Evolutionary conservation across 1,139 yeast genomes (phyloP).

Genomic region (Nadsonia commutata): DNA sequence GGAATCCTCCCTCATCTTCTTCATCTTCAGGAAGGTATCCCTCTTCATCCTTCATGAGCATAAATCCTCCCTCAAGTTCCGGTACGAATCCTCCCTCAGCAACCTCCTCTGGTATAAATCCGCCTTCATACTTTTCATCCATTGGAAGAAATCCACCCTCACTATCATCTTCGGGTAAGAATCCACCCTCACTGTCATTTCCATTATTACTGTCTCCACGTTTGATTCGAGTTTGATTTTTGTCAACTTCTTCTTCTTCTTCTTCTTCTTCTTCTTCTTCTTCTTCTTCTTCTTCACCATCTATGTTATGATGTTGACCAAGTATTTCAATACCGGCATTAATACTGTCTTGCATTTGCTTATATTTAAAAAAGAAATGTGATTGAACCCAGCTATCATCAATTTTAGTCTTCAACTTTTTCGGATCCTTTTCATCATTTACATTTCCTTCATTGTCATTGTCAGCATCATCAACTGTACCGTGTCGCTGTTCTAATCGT

Average conservation of each 20-base stretch:
- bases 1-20: too few relatives aligned
- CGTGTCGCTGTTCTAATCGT: slow-evolving; percentile 55
- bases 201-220: neutral
- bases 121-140: too few relatives aligned
- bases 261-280: neutral
- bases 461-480: slow-evolving; percentile 27
- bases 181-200: neutral
- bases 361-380: neutral
- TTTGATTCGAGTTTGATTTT: too few relatives aligned
- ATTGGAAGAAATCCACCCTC: slow-evolving; percentile 1
- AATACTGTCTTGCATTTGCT: neutral
- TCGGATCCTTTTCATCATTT: neutral
- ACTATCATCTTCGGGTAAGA: neutral
- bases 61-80: too few relatives aligned
- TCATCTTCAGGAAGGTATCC: neutral
- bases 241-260: neutral
- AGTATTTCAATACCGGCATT: neutral
- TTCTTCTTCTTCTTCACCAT: neutral
- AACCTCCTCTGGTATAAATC: too few relatives aligned
- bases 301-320: neutral
- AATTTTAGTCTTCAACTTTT: neutral
- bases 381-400: neutral
- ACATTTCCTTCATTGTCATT: neutral
- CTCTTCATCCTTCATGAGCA: neutral
- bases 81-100: neutral